Evolutionary conservation across 2,329 filamentous ascomycete genomes (phyloP).

Genomic region (Claviceps sp.): DNA sequence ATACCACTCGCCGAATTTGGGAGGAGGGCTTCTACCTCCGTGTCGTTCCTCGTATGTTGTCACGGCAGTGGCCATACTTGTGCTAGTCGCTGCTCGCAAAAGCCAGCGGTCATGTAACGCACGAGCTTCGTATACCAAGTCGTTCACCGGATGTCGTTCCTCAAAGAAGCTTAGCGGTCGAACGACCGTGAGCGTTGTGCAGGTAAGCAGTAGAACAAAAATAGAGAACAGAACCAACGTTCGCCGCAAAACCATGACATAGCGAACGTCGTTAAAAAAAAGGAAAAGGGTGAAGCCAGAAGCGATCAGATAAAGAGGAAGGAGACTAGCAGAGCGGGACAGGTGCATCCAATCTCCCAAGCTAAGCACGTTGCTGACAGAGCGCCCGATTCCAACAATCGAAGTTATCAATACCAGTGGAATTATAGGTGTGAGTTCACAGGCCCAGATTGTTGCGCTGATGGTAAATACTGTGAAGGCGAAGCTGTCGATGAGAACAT

Average conservation of each 20-base stretch:
- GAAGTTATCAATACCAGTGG: slow-evolving; percentile 30
- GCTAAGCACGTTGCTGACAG: slow-evolving; percentile 21
- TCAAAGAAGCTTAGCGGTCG: slow-evolving; percentile 16
- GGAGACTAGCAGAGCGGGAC: slow-evolving; percentile 21
- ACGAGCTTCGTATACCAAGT: slow-evolving; percentile 34
- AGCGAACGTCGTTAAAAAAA: slow-evolving; percentile 29
- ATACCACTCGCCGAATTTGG: slow-evolving; percentile 76
- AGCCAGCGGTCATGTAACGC: slow-evolving; percentile 37
- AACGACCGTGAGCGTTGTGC: slow-evolving; percentile 23
- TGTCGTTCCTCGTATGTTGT: slow-evolving; percentile 37
- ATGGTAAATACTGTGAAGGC: slow-evolving; percentile 30
- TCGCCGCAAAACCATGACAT: slow-evolving; percentile 29
- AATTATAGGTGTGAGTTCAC: slow-evolving; percentile 30
- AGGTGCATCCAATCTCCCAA: slow-evolving; percentile 34
- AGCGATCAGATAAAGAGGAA: slow-evolving; percentile 25
- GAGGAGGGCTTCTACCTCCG: slow-evolving; percentile 58
- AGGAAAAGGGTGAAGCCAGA: slow-evolving; percentile 29
- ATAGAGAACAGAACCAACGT: slow-evolving; percentile 26
- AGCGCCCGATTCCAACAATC: slow-evolving; percentile 24
- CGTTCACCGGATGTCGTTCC: slow-evolving; percentile 32
- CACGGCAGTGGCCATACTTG: slow-evolving; percentile 31
- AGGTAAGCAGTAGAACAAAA: slow-evolving; percentile 21
- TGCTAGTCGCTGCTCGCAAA: slow-evolving; percentile 31
- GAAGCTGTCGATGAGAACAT: slow-evolving; percentile 34
- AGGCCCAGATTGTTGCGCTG: slow-evolving; percentile 31